phyloP scores from a whole-genome alignment of 2,329 filamentous ascomycete species.

The Phoma sp. region DNA sequence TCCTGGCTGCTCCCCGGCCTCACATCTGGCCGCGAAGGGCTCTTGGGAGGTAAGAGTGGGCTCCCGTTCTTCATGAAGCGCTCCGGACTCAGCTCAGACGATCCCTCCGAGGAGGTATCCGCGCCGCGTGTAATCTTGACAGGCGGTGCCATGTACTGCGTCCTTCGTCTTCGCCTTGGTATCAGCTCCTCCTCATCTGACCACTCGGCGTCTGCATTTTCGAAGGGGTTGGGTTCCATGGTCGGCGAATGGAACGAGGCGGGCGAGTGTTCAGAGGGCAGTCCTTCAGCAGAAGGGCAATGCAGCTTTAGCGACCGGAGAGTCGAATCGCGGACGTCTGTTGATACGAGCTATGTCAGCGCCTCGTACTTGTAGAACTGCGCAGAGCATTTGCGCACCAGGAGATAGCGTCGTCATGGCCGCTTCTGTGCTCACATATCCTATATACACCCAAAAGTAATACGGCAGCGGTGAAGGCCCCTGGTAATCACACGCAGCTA shows the following conservation, averaged over 20 bases:
- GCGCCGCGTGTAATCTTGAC: slow-evolving; percentile 33
- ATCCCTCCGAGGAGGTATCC: slow-evolving; percentile 37
- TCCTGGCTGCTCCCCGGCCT: slow-evolving; percentile 44
- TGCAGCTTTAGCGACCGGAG: slow-evolving; percentile 46
- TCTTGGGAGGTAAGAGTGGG: slow-evolving; percentile 46
- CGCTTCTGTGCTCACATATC: slow-evolving; percentile 19
- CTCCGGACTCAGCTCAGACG: slow-evolving; percentile 32
- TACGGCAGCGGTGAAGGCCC: slow-evolving; percentile 12
- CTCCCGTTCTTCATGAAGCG: slow-evolving; percentile 29
- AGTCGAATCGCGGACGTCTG: slow-evolving; percentile 48
- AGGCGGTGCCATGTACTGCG: slow-evolving; percentile 40
- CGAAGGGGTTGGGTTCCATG: slow-evolving; percentile 39
- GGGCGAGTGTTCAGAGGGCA: slow-evolving; percentile 30
- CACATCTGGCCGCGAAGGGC: slow-evolving; percentile 43
- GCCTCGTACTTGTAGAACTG: slow-evolving; percentile 17
- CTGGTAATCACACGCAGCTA: slow-evolving; percentile 10
- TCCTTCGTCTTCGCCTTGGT: slow-evolving; percentile 37
- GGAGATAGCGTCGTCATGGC: slow-evolving; percentile 39
- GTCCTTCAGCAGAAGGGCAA: slow-evolving; percentile 47
- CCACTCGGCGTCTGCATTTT: slow-evolving; percentile 45
- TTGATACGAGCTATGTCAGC: slow-evolving; percentile 31
- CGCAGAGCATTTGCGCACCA: slow-evolving; percentile 23
- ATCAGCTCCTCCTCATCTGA: slow-evolving; percentile 49
- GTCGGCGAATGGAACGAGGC: slow-evolving; percentile 25
- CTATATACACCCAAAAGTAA: slow-evolving; percentile 15